phyloP scores from a whole-genome alignment of 768 basidiomycete species.

The Termitomyces sp. region DNA sequence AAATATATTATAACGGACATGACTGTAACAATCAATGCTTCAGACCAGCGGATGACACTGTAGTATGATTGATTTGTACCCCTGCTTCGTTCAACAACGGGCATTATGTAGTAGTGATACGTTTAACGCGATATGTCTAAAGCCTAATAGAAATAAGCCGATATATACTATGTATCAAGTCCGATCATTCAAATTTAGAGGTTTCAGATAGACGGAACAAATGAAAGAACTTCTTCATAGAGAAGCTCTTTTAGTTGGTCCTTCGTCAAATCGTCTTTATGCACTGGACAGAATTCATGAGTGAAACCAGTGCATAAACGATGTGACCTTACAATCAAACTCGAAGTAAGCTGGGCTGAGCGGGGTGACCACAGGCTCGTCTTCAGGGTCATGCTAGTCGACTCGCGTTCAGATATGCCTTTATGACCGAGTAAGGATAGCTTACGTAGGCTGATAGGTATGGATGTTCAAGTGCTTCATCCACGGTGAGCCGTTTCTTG shows the following conservation, averaged over 20 bases:
- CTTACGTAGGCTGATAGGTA: slow-evolving; percentile 86
- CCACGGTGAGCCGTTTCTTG: slow-evolving; percentile 92
- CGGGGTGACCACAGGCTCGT: slow-evolving; percentile 79
- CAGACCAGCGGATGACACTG: neutral
- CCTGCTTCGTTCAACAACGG: slow-evolving; percentile 11
- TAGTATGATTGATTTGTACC: slow-evolving; percentile 4
- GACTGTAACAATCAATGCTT: neutral
- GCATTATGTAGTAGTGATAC: neutral
- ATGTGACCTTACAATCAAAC: slow-evolving; percentile 65
- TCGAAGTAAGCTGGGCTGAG: slow-evolving; percentile 86
- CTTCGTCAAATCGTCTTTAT: slow-evolving; percentile 72
- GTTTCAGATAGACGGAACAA: slow-evolving; percentile 55
- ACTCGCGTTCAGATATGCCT: no score
- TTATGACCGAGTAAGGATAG: slow-evolving; percentile 3
- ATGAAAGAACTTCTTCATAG: slow-evolving; percentile 79
- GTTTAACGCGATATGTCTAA: slow-evolving; percentile 11
- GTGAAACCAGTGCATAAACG: neutral
- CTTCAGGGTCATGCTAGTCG: slow-evolving; percentile 75
- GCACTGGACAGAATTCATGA: slow-evolving; percentile 29
- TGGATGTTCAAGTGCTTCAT: slow-evolving; percentile 89
- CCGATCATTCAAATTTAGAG: neutral
- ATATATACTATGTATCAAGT: slow-evolving; percentile 10
- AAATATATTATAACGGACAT: slow-evolving; percentile 3
- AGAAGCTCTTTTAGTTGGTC: slow-evolving; percentile 79
- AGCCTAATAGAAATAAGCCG: neutral